Conservation (phyloP, 805 yeast species). For the Kuraishia cidri region DNA sequence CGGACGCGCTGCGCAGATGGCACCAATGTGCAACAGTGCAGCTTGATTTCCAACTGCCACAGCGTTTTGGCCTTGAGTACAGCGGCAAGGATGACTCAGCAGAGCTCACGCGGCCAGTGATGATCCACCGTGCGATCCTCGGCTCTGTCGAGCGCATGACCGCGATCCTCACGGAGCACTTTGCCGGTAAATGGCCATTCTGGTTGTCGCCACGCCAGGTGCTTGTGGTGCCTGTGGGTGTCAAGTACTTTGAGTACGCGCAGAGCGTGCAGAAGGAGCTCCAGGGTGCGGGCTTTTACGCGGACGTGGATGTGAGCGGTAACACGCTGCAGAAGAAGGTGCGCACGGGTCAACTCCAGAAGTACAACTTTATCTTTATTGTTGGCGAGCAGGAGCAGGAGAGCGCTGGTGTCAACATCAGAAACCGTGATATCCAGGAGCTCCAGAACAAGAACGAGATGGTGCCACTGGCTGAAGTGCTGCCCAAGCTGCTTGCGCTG, state of each 20-base stretch:
- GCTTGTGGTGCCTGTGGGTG: conserved; percentile 94
- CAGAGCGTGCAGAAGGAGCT: conserved; percentile 63
- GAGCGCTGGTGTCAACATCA: conserved; percentile 77
- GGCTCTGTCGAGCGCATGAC: conserved; percentile 99
- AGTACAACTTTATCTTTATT: conserved; percentile 91
- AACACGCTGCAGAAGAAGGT: conserved; percentile 98
- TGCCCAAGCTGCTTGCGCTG: conserved; percentile 57
- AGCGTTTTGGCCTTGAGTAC: conserved; percentile 85
- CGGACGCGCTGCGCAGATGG: conserved; percentile 94
- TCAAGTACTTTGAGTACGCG: conserved; percentile 86
- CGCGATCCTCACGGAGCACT: conserved; percentile 96
- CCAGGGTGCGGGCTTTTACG: conserved; percentile 72
- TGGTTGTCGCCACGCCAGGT: conserved; percentile 99
- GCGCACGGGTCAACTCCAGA: conserved; percentile 90
- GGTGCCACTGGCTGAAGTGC: conserved; percentile 61
- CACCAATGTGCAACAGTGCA: conserved; percentile 99
- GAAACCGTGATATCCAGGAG: conserved; percentile 92
- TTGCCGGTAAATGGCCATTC: conserved; percentile 99
- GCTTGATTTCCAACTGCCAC: conserved; percentile 96
- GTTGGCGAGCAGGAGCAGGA: conserved; percentile 94
- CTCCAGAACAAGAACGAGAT: conserved; percentile 91
- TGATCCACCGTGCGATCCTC: conserved; percentile 98
- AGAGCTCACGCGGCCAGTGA: conserved; percentile 80
- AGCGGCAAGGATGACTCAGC: conserved; percentile 58
- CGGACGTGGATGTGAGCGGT: conserved; percentile 90